Evolutionary conservation across 1,139 yeast genomes (phyloP).

Genomic region (Spencermartinsiella ligniputridi): DNA sequence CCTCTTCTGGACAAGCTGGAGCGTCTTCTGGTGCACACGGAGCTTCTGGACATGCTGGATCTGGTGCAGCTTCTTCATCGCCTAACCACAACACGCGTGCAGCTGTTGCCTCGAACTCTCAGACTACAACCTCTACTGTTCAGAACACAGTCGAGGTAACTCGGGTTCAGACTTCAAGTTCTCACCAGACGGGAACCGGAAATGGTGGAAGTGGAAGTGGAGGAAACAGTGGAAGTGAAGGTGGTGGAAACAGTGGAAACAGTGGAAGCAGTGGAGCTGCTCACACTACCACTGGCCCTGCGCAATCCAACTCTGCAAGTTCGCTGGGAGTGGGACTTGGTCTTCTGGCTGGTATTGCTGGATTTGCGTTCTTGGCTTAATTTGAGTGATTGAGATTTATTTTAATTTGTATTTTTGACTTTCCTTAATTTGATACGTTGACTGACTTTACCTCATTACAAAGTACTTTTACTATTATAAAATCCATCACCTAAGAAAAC

Average conservation of each 20-base stretch:
- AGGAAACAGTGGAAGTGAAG: neutral
- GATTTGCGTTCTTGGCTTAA: slow-evolving; percentile 1
- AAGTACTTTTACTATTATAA: no score
- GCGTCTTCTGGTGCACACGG: no score
- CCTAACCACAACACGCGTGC: no score
- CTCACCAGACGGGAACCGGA: neutral
- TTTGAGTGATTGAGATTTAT: neutral
- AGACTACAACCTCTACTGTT: no score
- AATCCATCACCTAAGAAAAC: neutral
- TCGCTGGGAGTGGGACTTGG: neutral
- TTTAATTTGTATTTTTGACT: neutral
- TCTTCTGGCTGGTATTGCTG: neutral
- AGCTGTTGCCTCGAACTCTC: no score
- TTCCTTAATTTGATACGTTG: neutral
- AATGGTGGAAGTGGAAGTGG: neutral
- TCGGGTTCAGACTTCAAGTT: neutral
- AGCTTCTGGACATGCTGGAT: no score
- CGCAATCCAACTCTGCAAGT: neutral
- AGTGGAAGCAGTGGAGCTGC: neutral
- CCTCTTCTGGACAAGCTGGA: no score
- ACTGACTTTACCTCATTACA: neutral
- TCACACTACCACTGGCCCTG: neutral
- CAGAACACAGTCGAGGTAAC: no score
- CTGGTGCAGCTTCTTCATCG: no score
- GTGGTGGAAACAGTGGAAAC: neutral